Evolutionary conservation across 2,329 filamentous ascomycete species (phyloP).

Genomic region (Sclerotinia nivalis): DNA sequence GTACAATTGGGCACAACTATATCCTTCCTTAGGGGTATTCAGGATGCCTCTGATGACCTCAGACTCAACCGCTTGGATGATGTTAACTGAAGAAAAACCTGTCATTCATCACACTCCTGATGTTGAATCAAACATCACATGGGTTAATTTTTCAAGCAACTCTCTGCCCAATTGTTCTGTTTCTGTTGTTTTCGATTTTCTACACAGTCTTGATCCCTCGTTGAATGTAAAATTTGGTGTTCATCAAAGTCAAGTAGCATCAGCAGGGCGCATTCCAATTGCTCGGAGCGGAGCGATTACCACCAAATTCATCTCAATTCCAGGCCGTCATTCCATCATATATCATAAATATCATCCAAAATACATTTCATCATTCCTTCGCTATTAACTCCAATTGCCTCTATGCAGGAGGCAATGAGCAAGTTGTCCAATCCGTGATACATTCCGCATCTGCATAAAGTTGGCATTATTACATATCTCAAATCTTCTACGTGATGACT

Average conservation of each 20-base stretch:
- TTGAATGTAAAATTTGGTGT: not conserved
- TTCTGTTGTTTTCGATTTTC: not conserved
- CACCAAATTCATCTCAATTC: not conserved
- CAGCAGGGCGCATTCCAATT: not conserved
- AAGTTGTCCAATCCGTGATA: slow-evolving; percentile 11
- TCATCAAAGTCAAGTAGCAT: not conserved
- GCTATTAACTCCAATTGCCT: not conserved
- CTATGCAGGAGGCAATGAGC: slow-evolving; percentile 5
- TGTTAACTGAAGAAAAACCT: not conserved
- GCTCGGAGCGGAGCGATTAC: not conserved
- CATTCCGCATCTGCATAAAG: slow-evolving; percentile 5
- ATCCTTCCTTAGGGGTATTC: not conserved
- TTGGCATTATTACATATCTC: not conserved
- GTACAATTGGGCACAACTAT: not conserved
- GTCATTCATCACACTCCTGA: not conserved
- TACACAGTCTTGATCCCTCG: not conserved
- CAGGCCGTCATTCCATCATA: not conserved
- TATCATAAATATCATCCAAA: not conserved
- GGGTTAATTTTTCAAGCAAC: not conserved
- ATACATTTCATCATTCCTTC: not conserved
- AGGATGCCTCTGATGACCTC: not conserved
- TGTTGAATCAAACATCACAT: not conserved
- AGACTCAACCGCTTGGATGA: not conserved
- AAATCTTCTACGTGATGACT: not conserved
- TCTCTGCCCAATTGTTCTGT: not conserved